Base-by-base conservation (phyloP, 352 stramenopile species). In the Halophytophthora batemanensis region DNA sequence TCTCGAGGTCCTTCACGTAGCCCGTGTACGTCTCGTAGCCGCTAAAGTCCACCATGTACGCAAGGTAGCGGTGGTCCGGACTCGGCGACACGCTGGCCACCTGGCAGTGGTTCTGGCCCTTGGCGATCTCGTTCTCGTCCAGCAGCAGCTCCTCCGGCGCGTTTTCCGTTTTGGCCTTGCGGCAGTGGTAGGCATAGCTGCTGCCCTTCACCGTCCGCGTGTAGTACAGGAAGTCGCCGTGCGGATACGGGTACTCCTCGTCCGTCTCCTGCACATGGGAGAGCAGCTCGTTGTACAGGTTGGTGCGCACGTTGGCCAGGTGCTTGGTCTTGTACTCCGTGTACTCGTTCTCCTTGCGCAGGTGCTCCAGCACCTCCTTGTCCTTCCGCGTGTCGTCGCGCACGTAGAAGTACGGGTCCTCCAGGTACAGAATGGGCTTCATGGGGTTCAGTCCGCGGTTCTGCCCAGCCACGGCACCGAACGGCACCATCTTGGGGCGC, bases 371-470 rank as follows among this genome's bases (percentile, higher is more conserved):
- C 39, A 99, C 79, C 50, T 97, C 87, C 45, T 86, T 58, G 56
- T 96, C 93, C 47, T 92, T 93, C 62, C 95, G 82, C 25, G 79
- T 72, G 56, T 98, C 94, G 62, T 98, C 95, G 28, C 93, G 87
- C 43, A 98, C 79, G 90, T 97, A 98, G 49, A 94, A 97, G 69
- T 98, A 98, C 43, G 90, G 91, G 77, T 98, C 92, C 18, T 94
- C 81, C 42, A 98, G 67, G 45, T 90, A 80, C 56, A 91, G 55
- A 18, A 92, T 71, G 21, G 93, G 93, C 54, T 95, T 86, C 66
- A 98, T 93, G 28, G 96, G 85, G 51, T 80, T 80, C 46, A 77
- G 56, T 0, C 86, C 86, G 34, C 86, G 82, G 62, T 94, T 95
- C 59, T 94, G 75, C 25, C 74, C 76, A 1, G 62, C 56, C n/a